Evolutionary conservation across 1,284 basidiomycete genomes (phyloP).

Genomic region (Boletus smithii): DNA sequence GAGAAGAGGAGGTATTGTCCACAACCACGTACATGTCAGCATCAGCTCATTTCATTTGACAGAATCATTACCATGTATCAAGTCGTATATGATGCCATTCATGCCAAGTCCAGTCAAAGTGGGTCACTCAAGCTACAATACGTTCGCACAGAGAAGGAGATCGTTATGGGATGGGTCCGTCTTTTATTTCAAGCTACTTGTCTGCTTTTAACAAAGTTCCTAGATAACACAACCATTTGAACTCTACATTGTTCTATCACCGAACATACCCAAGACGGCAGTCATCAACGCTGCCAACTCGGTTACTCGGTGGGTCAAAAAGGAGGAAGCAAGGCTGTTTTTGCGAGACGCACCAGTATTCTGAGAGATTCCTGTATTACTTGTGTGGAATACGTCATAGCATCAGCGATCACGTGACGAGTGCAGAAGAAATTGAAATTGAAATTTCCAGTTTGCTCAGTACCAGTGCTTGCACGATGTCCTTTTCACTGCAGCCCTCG

Average conservation of each 20-base stretch:
- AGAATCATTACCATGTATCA: constrained; percentile 85
- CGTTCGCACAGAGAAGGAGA: constrained; percentile 79
- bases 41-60: constrained; percentile 10
- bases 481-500: constrained; percentile 19
- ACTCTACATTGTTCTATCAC: constrained; percentile 82
- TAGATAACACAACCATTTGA: constrained; percentile 93
- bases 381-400: too few species aligned
- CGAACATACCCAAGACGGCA: constrained; percentile 81
- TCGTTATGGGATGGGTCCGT: constrained; percentile 85
- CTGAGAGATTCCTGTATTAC: constrained; percentile 36
- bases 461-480: constrained; percentile 15
- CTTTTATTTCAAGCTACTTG: neutral
- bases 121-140: constrained; percentile 80
- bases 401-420: constrained; percentile 22
- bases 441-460: neutral
- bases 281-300: constrained; percentile 85
- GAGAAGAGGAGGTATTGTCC: constrained; percentile 53
- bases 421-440: neutral
- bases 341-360: constrained; percentile 86
- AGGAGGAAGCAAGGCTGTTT: constrained; percentile 80
- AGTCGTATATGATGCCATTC: constrained; percentile 77
- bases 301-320: constrained; percentile 87
- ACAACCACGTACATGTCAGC: neutral
- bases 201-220: constrained; percentile 1
- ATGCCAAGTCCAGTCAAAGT: constrained; percentile 78